Percentiles rank a stretch among this genome's conserved stretches.
Evolutionary conservation across 768 basidiomycete genomes (phyloP).

Genomic region (Boletales sp.): DNA sequence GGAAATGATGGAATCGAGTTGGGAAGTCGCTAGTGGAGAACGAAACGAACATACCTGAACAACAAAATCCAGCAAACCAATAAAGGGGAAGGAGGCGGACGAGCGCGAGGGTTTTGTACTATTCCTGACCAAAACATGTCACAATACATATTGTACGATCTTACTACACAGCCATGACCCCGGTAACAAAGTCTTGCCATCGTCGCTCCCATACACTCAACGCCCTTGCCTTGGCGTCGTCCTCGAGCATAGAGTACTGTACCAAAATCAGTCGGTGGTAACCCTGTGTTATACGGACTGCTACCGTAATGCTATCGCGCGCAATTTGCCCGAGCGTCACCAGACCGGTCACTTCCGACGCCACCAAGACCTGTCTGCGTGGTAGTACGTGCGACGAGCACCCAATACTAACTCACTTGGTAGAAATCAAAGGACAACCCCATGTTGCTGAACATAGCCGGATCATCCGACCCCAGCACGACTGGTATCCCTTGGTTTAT

Average conservation of each 20-base stretch:
- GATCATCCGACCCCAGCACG: slow-evolving; percentile 69
- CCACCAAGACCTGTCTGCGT: slow-evolving; percentile 49
- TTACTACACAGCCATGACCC: slow-evolving; percentile 26
- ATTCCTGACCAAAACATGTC: slow-evolving; percentile 11
- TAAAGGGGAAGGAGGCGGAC: neutral
- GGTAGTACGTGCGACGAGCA: neutral
- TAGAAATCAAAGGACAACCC: slow-evolving; percentile 74
- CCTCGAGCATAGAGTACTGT: slow-evolving; percentile 50
- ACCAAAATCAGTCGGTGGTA: neutral
- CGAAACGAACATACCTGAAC: slow-evolving; percentile 36
- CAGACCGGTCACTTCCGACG: slow-evolving; percentile 62
- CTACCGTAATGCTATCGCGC: slow-evolving; percentile 58
- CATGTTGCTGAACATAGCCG: slow-evolving; percentile 69
- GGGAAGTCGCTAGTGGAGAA: slow-evolving; percentile 38
- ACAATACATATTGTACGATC: slow-evolving; percentile 4
- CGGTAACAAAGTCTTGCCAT: slow-evolving; percentile 43
- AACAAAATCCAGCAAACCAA: neutral
- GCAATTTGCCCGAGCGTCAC: slow-evolving; percentile 57
- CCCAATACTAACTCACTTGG: slow-evolving; percentile 41
- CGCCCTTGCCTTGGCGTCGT: slow-evolving; percentile 42
- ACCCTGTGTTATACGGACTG: neutral
- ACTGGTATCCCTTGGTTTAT: slow-evolving; percentile 70
- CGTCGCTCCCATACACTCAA: slow-evolving; percentile 41
- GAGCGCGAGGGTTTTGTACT: slow-evolving; percentile 10
- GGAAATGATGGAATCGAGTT: slow-evolving; percentile 54